Evolutionary conservation across 2,329 filamentous ascomycete species (phyloP).

Genomic region (Atkinsonella hypoxylon): DNA sequence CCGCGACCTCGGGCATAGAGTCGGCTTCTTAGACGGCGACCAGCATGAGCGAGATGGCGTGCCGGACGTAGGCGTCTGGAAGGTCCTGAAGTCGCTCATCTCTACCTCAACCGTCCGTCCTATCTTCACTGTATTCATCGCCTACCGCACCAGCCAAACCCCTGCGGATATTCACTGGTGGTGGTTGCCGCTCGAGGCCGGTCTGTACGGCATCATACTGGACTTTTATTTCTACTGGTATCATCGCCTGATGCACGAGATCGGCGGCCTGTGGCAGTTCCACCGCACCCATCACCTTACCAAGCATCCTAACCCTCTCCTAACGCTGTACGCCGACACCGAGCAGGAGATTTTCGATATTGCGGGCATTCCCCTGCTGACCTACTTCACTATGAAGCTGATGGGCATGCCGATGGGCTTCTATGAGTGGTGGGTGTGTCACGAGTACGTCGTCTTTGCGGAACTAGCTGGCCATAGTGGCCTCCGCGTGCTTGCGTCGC

Average conservation of each 20-base stretch:
- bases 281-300: conserved; percentile 33
- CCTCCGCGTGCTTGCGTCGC: conserved; percentile 22
- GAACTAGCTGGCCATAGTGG: conserved; percentile 28
- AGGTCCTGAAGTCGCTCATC: conserved; percentile 11
- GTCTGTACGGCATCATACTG: conserved; percentile 3
- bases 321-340: conserved; percentile 28
- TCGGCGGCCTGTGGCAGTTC: conserved; percentile 22
- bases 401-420: conserved; percentile 30
- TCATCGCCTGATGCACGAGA: conserved; percentile 26
- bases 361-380: conserved; percentile 26
- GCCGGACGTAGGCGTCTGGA: conserved; percentile 18
- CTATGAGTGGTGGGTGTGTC: conserved; percentile 34
- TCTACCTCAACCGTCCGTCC: conserved; percentile 10
- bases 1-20: conserved; percentile 18
- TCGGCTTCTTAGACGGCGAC: conserved; percentile 17
- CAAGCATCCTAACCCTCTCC: conserved; percentile 6
- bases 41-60: conserved; percentile 22
- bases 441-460: conserved; percentile 29
- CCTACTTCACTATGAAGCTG: conserved; percentile 23
- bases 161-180: conserved; percentile 12
- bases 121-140: conserved; percentile 14
- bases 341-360: conserved; percentile 32
- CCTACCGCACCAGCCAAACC: conserved; percentile 10
- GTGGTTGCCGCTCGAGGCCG: conserved; percentile 17
- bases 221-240: conserved; percentile 9